These are phyloP conservation scores for Lipomyces starkeyi DNA, from an alignment of 805 yeast species.

Conservation along the genomic window DNA sequence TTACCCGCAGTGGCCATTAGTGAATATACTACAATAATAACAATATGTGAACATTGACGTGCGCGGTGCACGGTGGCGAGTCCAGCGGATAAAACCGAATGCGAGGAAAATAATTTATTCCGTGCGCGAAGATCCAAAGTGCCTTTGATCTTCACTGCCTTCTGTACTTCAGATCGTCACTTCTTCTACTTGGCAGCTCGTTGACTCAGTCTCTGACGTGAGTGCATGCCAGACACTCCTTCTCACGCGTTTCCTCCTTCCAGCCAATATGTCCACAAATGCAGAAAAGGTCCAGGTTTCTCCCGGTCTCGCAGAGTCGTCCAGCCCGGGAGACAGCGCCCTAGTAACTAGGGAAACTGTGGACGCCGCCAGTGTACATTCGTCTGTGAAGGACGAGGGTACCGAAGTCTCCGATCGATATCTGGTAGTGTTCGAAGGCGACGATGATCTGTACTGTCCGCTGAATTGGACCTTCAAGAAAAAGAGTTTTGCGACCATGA, in stretches of 20 bases:
- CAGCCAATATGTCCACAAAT: background rate
- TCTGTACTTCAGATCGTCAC: background rate
- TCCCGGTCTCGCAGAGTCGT: background rate
- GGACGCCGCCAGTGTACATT: background rate
- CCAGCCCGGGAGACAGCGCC: background rate
- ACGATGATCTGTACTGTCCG: conserved; percentile 34
- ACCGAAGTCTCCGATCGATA: conserved; percentile 11
- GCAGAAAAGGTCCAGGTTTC: background rate
- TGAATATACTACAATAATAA: too few relatives aligned
- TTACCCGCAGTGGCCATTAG: too few relatives aligned
- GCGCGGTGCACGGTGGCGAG: too few relatives aligned
- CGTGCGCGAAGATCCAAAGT: background rate
- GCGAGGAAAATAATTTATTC: too few relatives aligned
- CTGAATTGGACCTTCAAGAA: conserved; percentile 33
- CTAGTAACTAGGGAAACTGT: background rate
- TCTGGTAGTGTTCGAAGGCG: conserved; percentile 42
- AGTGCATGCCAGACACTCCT: background rate
- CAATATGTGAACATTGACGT: too few relatives aligned
- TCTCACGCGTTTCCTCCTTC: background rate
- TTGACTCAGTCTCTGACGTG: background rate
- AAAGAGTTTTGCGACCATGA: conserved; percentile 29
- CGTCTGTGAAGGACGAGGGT: background rate
- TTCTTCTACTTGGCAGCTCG: background rate
- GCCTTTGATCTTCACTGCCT: background rate
- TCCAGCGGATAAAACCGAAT: too few relatives aligned